Evolutionary conservation across 306 rosid genomes (phyloP), one percentile per base, ranked within the genome.

Genomic region (Ceratonia siliqua): DNA sequence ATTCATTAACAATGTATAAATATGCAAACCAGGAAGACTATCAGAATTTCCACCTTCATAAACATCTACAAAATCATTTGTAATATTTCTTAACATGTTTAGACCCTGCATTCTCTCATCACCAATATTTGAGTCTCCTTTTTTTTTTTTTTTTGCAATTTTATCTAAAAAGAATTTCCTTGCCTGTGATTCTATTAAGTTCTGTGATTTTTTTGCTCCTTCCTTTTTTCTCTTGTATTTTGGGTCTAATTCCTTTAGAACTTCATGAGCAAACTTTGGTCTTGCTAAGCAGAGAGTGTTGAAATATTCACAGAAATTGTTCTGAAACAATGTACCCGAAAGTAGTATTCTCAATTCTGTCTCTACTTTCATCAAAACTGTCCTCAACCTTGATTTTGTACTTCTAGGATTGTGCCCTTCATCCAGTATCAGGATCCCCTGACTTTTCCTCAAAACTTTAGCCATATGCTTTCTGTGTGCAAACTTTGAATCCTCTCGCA

Each of bases 321-420:
- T 94, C 77, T 94, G 98, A 79, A 94, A 94, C 84, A 94, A 81
- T 43, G 98, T 94, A 56, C 98, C 98, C 2, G 98, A 91, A 42
- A 94, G 98, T 82, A 94, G 68, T 68, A 94, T 78, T 81, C 98
- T 83, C 80, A 87, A 70, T 22, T 91, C 90, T 4, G 98, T 94
- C 14, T 88, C 84, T 1, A 87, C 97, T 86, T 94, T 94, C 98
- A 94, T 94, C 85, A 94, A 79, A 72, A 57, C 89, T 75, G 91
- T 94, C 77, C 97, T 87, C 91, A 94, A 67, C 86, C 98, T 85
- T n/a, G 97, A 94, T 73, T 94, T 94, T 2, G 98, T 94, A 77
- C 98, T 94, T 82, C 98, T 85, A 18, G 98, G 98, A 72, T 91
- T 94, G 86, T 94, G 98, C 41, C 98, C 98, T 81, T 94, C 98